These are phyloP conservation scores for Claviceps monticola DNA, from an alignment of 2,329 filamentous ascomycete species.

Conservation along the genomic window DNA sequence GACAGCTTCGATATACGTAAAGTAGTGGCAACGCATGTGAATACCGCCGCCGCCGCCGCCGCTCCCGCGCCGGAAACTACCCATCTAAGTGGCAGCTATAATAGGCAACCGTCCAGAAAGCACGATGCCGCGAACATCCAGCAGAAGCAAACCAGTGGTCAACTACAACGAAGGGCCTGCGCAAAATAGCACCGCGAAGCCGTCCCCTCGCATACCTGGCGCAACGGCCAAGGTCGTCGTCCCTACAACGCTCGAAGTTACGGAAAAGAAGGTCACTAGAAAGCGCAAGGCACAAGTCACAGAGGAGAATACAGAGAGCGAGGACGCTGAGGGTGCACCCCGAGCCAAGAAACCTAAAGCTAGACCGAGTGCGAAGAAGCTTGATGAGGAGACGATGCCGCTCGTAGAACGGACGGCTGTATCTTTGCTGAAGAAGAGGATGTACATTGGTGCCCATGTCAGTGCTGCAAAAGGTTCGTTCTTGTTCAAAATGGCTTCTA, in stretches of 20 bases:
- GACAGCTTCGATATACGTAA: neutral
- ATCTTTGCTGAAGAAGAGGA: conserved; percentile 47
- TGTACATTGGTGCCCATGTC: conserved; percentile 88
- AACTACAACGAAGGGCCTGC: conserved; percentile 18
- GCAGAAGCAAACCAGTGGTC: conserved; percentile 17
- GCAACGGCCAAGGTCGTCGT: conserved; percentile 11
- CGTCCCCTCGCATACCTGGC: conserved; percentile 3
- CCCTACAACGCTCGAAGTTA: no score
- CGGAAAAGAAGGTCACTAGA: neutral
- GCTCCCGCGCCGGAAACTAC: no score
- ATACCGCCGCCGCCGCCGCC: no score
- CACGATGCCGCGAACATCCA: conserved; percentile 21
- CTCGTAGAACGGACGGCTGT: conserved; percentile 54
- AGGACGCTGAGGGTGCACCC: conserved; percentile 10
- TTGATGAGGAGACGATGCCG: conserved; percentile 34
- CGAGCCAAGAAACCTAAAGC: conserved; percentile 29
- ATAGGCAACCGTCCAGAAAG: no score
- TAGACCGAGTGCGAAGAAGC: conserved; percentile 5
- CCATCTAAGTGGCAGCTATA: no score
- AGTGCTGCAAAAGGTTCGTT: conserved; percentile 67
- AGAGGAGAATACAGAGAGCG: conserved; percentile 10
- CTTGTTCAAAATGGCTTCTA: no score
- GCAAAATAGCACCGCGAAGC: conserved; percentile 3
- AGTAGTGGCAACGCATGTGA: no score
- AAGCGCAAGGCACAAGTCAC: conserved; percentile 11